A percentile compares a stretch with the other conserved stretches of the same genome.
These are phyloP conservation scores for Mucor mucedo DNA, from an alignment of 371 early-diverging fungal genomes.

Conservation along the genomic window DNA sequence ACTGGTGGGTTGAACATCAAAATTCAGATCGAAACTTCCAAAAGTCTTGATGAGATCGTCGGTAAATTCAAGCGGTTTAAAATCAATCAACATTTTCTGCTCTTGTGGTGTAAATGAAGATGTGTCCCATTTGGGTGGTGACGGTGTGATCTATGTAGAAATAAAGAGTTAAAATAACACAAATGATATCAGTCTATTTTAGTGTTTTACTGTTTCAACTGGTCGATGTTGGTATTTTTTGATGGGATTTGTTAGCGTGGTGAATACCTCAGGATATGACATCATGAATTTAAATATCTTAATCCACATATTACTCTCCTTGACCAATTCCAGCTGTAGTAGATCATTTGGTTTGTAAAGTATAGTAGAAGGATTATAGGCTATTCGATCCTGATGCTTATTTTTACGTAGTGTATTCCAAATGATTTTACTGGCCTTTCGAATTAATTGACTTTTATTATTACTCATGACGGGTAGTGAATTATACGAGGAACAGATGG, in stretches of 20 bases:
- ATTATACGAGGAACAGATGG: slow-evolving; percentile 3
- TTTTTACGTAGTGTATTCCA: background rate
- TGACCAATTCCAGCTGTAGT: slow-evolving; percentile 33
- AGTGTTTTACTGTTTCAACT: background rate
- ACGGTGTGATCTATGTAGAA: background rate
- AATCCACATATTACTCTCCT: slow-evolving; percentile 32
- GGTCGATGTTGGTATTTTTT: slow-evolving; percentile 13
- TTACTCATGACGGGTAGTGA: slow-evolving; percentile 7
- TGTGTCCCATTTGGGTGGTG: slow-evolving; percentile 1
- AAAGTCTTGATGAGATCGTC: slow-evolving; percentile 12
- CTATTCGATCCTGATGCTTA: background rate
- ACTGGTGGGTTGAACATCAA: background rate
- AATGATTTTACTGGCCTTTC: slow-evolving; percentile 16
- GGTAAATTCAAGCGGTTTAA: slow-evolving; percentile 12
- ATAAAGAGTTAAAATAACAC: background rate
- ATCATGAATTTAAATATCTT: slow-evolving; percentile 36
- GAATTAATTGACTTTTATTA: slow-evolving; percentile 10
- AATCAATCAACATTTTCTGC: slow-evolving; percentile 16
- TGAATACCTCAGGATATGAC: slow-evolving; percentile 18
- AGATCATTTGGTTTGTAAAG: slow-evolving; percentile 29
- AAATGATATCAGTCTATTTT: background rate
- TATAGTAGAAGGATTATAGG: background rate
- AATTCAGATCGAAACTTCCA: slow-evolving; percentile 13
- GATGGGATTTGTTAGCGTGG: slow-evolving; percentile 21
- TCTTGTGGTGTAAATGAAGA: slow-evolving; percentile 7